phyloP scores from a whole-genome alignment of 176 grass and related monocot species.

The Carex pumila region DNA sequence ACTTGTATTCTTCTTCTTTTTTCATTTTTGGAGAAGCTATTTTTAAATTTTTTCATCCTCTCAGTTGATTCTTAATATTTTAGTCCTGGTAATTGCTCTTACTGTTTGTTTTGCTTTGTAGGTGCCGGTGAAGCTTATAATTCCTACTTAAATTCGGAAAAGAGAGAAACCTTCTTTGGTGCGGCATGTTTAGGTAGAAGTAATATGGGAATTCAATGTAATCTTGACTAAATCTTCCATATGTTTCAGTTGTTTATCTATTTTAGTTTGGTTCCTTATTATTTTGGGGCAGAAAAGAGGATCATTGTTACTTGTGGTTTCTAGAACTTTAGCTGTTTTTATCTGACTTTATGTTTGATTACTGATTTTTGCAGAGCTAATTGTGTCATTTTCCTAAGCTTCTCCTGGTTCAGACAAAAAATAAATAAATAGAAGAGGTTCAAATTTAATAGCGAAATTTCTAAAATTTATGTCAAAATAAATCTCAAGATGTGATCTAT shows the following conservation, averaged over 20 bases:
- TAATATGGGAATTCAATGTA: not conserved
- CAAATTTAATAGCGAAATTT: no score
- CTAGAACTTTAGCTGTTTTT: not conserved
- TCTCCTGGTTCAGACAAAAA: no score
- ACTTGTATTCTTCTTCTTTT: not conserved
- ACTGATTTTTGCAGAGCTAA: conserved; percentile 1
- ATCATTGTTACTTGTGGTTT: not conserved
- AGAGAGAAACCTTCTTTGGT: not conserved
- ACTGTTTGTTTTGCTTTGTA: not conserved
- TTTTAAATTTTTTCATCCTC: not conserved
- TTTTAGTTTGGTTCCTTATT: not conserved
- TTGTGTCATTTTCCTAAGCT: not conserved
- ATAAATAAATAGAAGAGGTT: no score
- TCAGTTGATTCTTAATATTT: not conserved
- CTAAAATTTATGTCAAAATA: no score
- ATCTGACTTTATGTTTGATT: not conserved
- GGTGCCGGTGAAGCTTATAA: not conserved
- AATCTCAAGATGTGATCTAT: no score
- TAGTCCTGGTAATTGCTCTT: not conserved
- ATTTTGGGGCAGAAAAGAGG: not conserved
- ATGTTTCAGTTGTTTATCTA: not conserved
- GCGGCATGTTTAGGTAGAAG: not conserved
- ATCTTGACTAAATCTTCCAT: not conserved
- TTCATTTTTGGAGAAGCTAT: not conserved
- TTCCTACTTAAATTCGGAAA: not conserved